Conservation (phyloP, 371 early-diverging fungal species). For the Mucor saturninus region DNA sequence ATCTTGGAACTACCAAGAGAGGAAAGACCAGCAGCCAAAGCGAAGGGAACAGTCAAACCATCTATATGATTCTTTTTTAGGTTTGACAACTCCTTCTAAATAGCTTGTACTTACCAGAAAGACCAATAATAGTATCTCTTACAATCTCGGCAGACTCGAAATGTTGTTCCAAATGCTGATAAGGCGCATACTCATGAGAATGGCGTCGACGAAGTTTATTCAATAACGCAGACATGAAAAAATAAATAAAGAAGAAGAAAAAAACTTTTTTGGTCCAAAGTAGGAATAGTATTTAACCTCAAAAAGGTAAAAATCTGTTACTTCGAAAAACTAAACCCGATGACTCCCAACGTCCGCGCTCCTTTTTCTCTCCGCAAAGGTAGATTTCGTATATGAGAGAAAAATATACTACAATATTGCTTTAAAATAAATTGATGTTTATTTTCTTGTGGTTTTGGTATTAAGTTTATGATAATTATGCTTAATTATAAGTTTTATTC, state of each 20-base stretch:
- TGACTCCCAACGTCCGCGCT: not conserved
- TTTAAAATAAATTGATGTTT: too few relatives aligned
- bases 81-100: not conserved
- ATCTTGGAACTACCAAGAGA: slow-evolving; percentile 61
- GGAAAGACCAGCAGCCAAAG: slow-evolving; percentile 75
- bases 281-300: not conserved
- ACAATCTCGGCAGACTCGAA: slow-evolving; percentile 72
- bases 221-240: slow-evolving; percentile 33
- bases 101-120: slow-evolving; percentile 48
- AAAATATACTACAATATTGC: too few relatives aligned
- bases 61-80: slow-evolving; percentile 35
- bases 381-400: too few relatives aligned
- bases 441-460: too few relatives aligned
- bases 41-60: slow-evolving; percentile 81
- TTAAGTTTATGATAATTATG: too few relatives aligned
- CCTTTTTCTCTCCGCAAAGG: not conserved
- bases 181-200: slow-evolving; percentile 43
- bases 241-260: slow-evolving; percentile 15
- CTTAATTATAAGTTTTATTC: too few relatives aligned
- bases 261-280: not conserved
- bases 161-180: slow-evolving; percentile 64
- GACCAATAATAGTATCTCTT: slow-evolving; percentile 71
- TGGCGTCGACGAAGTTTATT: slow-evolving; percentile 44
- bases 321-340: not conserved
- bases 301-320: not conserved